Conservation (phyloP, 192 early-diverging fungal species). For the Spinellus fusiger region DNA sequence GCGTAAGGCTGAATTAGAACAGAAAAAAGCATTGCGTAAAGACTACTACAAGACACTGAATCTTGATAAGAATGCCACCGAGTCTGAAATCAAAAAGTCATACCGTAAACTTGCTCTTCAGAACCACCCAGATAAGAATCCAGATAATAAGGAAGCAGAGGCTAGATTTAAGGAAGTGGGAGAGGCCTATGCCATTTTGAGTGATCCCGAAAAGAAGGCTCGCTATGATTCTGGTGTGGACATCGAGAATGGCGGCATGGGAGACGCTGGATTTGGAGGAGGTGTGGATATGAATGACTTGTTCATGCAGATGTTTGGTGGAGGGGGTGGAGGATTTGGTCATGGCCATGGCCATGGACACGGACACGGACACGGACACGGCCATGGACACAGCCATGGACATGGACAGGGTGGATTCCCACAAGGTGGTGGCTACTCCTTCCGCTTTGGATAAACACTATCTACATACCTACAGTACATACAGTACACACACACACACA, state of each 20-base stretch:
- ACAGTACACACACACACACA: too few relatives aligned
- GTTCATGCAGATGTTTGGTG: conserved; percentile 47
- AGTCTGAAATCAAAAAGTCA: conserved; percentile 78
- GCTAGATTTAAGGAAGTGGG: conserved; percentile 78
- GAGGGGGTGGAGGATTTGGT: conserved; percentile 21
- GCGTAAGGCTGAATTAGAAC: conserved; percentile 55
- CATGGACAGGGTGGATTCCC: conserved; percentile 10
- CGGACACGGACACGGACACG: conserved; percentile 32
- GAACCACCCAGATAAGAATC: conserved; percentile 92
- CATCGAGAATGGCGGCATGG: conserved; percentile 56
- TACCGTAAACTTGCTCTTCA: conserved; percentile 79
- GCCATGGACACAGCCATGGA: conserved; percentile 4
- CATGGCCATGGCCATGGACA: conserved; percentile 21
- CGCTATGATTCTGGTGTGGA: conserved; percentile 78
- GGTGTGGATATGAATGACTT: conserved; percentile 58
- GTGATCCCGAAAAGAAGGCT: conserved; percentile 75
- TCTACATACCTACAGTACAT: too few relatives aligned
- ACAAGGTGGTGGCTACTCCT: conserved; percentile 27
- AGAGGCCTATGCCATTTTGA: conserved; percentile 75
- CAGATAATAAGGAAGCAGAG: conserved; percentile 60
- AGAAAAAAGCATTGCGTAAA: conserved; percentile 77
- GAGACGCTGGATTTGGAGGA: conserved; percentile 35
- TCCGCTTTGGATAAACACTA: conserved; percentile 46
- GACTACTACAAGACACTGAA: conserved; percentile 96
- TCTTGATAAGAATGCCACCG: conserved; percentile 63